phyloP scores from a whole-genome alignment of 2,329 filamentous ascomycete species.

The Boeremia exigua region DNA sequence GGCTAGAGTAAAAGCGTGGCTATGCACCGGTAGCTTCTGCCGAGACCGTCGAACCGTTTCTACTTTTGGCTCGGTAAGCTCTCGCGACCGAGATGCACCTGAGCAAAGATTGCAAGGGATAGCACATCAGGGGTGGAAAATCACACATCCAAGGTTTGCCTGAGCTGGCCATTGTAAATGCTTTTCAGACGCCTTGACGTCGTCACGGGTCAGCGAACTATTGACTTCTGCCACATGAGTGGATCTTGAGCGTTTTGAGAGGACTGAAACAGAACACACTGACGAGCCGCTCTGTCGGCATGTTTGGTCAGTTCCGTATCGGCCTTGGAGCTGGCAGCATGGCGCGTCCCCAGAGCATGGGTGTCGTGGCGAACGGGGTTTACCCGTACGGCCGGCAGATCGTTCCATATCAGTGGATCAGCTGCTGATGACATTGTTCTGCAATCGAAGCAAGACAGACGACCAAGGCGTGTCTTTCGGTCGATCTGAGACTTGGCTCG shows the following conservation, averaged over 20 bases:
- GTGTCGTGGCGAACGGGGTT: conserved; percentile 24
- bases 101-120: conserved; percentile 21
- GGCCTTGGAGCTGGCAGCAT: conserved; percentile 10
- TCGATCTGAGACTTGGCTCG: conserved; percentile 46
- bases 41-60: conserved; percentile 21
- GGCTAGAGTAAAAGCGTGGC: conserved; percentile 27
- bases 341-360: conserved; percentile 14
- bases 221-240: conserved; percentile 23
- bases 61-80: conserved; percentile 17
- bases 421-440: conserved; percentile 6
- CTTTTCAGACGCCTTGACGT: conserved; percentile 20
- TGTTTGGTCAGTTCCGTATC: conserved; percentile 6
- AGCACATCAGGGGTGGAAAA: conserved; percentile 25
- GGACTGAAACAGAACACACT: conserved; percentile 27
- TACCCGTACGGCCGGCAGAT: conserved; percentile 29
- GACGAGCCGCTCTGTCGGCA: conserved; percentile 15
- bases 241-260: conserved; percentile 15
- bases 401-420: conserved; percentile 19
- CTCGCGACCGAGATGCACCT: conserved; percentile 20
- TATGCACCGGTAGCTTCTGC: conserved; percentile 23
- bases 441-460: conserved; percentile 21
- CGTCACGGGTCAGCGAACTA: conserved; percentile 12
- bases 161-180: conserved; percentile 14
- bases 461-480: conserved; percentile 31
- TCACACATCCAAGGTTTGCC: conserved; percentile 27